These are phyloP conservation scores for Talaromyces funiculosus DNA, from an alignment of 2,329 filamentous ascomycete species.

Conservation along the genomic window DNA sequence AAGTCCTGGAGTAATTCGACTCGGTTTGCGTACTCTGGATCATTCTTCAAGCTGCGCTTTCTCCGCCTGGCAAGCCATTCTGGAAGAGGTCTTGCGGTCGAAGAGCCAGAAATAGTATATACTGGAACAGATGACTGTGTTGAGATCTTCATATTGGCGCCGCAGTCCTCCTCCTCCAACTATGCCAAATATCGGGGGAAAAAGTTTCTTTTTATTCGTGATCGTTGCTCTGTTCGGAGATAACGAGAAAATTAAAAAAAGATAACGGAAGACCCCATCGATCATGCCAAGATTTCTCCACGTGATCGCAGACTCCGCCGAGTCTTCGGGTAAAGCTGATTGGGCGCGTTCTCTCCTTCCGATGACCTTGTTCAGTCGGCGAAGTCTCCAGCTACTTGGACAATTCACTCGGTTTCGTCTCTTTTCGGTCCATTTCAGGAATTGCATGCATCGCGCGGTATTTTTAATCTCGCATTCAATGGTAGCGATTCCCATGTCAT, in stretches of 20 bases:
- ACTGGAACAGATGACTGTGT: conserved; percentile 77
- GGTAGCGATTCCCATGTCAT: not conserved
- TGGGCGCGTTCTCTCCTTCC: conserved; percentile 10
- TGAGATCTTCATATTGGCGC: conserved; percentile 42
- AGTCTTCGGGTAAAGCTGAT: conserved; percentile 11
- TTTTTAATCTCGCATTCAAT: not conserved
- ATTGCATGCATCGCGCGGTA: not conserved
- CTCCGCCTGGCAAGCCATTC: conserved; percentile 90
- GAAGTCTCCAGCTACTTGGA: not conserved
- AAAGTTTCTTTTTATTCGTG: not conserved
- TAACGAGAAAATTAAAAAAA: conserved; percentile 20
- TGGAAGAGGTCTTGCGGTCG: conserved; percentile 78
- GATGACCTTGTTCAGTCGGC: conserved; percentile 8
- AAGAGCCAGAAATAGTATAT: conserved; percentile 90
- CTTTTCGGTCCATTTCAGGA: not conserved
- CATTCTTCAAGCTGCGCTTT: conserved; percentile 87
- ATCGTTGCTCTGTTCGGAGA: not conserved
- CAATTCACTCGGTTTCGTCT: not conserved
- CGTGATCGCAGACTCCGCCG: conserved; percentile 15
- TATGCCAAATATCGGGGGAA: no score
- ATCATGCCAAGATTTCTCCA: conserved; percentile 14
- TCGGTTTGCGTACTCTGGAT: conserved; percentile 86
- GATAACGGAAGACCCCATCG: conserved; percentile 5
- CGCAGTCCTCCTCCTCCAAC: conserved; percentile 7
- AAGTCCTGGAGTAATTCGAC: conserved; percentile 96